These are phyloP conservation scores for Diaporthe sp. DNA, from an alignment of 2,329 filamentous ascomycete species.

Conservation along the genomic window DNA sequence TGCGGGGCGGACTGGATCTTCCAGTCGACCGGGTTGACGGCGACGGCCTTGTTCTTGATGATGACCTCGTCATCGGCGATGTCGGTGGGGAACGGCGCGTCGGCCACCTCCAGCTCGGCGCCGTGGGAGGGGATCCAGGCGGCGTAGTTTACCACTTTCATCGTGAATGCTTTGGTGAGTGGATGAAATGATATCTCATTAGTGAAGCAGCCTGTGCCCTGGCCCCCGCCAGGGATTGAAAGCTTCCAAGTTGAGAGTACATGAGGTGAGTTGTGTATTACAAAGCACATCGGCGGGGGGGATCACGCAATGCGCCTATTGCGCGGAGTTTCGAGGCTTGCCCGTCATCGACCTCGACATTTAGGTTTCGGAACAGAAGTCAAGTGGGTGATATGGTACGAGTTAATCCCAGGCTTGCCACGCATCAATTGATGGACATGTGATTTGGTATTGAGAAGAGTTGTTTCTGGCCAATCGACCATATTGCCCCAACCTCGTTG, in stretches of 20 bases:
- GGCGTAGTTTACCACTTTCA: slow-evolving; percentile 31
- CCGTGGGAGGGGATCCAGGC: slow-evolving; percentile 25
- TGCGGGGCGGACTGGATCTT: slow-evolving; percentile 40
- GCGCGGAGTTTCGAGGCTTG: neutral
- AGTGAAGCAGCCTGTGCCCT: neutral
- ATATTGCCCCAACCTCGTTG: neutral
- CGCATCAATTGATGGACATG: neutral
- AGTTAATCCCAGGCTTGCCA: neutral
- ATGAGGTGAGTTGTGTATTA: neutral
- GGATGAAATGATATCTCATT: neutral
- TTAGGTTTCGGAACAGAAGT: neutral
- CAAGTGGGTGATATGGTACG: neutral
- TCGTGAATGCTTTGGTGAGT: neutral
- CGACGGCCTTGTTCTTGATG: slow-evolving; percentile 33
- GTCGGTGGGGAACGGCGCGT: slow-evolving; percentile 20
- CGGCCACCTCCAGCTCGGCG: slow-evolving; percentile 26
- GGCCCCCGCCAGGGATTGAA: neutral
- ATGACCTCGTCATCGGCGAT: slow-evolving; percentile 30
- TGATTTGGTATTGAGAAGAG: neutral
- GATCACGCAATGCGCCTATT: neutral
- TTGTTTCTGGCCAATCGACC: neutral
- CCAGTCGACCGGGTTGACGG: slow-evolving; percentile 42
- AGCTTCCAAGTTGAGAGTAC: neutral
- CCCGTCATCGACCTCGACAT: neutral
- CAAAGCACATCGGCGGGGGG: slow-evolving; percentile 24